A percentile compares a stretch with the other conserved stretches of the same genome.
Evolutionary conservation across 805 yeast species (phyloP).

Genomic region (Kuraishia capsulata): DNA sequence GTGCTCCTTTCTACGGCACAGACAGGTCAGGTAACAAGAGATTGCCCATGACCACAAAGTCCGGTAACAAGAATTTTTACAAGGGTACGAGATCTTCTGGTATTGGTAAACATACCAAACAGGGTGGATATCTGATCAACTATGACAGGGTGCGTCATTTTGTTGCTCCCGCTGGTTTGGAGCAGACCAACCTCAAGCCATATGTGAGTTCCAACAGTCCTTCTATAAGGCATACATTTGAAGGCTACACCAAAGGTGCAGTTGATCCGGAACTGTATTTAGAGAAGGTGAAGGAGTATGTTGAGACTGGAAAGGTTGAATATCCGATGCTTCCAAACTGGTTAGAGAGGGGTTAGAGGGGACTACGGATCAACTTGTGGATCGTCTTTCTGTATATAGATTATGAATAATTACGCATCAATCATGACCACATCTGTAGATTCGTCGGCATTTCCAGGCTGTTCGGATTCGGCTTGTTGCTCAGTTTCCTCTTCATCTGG

Average conservation of each 20-base stretch:
- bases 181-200: constrained; percentile 45
- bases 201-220: constrained; percentile 72
- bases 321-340: constrained; percentile 16
- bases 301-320: constrained; percentile 59
- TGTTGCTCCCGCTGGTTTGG: constrained; percentile 54
- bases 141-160: constrained; percentile 87
- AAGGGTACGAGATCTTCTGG: constrained; percentile 97
- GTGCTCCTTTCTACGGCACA: constrained; percentile 74
- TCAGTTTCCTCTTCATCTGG: constrained; percentile 1
- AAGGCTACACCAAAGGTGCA: constrained; percentile 65
- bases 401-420: neutral
- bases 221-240: constrained; percentile 53
- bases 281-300: constrained; percentile 63
- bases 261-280: constrained; percentile 67
- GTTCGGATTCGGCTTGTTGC: no score
- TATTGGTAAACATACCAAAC: constrained; percentile 68
- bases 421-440: constrained; percentile 2
- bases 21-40: constrained; percentile 78
- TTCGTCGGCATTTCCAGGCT: neutral
- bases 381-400: neutral
- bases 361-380: neutral
- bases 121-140: constrained; percentile 68
- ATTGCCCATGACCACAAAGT: constrained; percentile 77
- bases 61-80: constrained; percentile 89
- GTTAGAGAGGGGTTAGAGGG: constrained; percentile 20